Conservation (phyloP, 2,329 filamentous ascomycete species). For the Venturia oleaginea region DNA sequence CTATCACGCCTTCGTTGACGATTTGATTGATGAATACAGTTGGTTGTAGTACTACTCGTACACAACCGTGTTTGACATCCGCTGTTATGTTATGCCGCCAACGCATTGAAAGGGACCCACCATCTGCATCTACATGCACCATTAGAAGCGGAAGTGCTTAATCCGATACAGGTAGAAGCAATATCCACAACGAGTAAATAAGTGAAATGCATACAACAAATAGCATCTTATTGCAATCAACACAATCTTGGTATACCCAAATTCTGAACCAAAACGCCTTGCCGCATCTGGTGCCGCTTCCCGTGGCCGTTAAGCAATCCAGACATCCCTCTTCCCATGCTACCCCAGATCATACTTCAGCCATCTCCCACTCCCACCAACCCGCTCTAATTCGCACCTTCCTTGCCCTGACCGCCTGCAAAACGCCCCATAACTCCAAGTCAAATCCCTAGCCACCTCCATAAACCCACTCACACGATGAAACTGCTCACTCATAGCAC, state of each 20-base stretch:
- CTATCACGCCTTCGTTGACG: not conserved
- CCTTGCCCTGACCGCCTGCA: conserved; percentile 31
- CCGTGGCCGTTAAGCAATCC: not conserved
- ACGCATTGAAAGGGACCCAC: no score
- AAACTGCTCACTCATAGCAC: conserved; percentile 37
- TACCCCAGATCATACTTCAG: not conserved
- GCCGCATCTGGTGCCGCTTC: not conserved
- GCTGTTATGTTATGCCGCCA: no score
- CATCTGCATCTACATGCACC: no score
- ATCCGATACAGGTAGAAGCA: not conserved
- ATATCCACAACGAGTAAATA: not conserved
- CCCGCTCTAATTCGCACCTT: conserved; percentile 13
- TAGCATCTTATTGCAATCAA: not conserved
- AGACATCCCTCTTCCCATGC: not conserved
- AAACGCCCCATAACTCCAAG: conserved; percentile 38
- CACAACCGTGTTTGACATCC: no score
- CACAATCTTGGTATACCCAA: not conserved
- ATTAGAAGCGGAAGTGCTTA: no score
- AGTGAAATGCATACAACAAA: no score
- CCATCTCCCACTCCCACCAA: not conserved
- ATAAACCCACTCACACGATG: conserved; percentile 31
- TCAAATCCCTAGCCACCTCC: conserved; percentile 34
- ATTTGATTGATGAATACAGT: no score
- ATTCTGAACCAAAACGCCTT: not conserved
- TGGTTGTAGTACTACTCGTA: no score